Evolutionary conservation across 2,329 filamentous ascomycete species (phyloP).

Genomic region (Leptographium lundbergii): DNA sequence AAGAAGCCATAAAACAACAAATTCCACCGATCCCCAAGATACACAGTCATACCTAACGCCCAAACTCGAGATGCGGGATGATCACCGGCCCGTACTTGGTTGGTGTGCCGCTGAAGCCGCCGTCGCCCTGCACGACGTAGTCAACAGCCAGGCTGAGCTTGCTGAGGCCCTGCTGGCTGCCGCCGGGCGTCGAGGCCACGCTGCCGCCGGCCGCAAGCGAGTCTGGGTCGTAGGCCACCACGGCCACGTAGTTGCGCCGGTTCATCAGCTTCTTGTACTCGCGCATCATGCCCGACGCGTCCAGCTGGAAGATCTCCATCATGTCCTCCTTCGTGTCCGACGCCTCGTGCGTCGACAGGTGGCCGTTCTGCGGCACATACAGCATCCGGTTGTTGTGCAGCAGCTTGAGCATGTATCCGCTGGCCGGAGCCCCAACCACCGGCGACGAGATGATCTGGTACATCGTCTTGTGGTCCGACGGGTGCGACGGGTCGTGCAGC

Average conservation of each 20-base stretch:
- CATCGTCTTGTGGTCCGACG: conserved; percentile 96
- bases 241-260: conserved; percentile 79
- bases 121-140: conserved; percentile 92
- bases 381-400: conserved; percentile 91
- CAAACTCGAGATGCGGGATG: conserved; percentile 73
- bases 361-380: conserved; percentile 82
- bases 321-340: conserved; percentile 98
- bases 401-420: conserved; percentile 78
- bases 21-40: not conserved
- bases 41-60: conserved; percentile 29
- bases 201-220: conserved; percentile 33
- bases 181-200: conserved; percentile 16
- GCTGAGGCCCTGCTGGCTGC: conserved; percentile 29
- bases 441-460: conserved; percentile 87
- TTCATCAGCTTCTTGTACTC: conserved; percentile 92
- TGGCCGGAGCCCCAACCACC: conserved; percentile 79
- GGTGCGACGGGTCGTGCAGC: conserved; percentile 84
- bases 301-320: conserved; percentile 98
- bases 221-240: conserved; percentile 90
- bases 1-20: not conserved
- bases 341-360: conserved; percentile 57
- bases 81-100: conserved; percentile 97
- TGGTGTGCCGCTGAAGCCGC: conserved; percentile 51
- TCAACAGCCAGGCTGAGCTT: conserved; percentile 84
- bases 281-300: conserved; percentile 69